These are phyloP conservation scores for Corylus americana DNA, from an alignment of 306 rosid species.

Conservation along the genomic window DNA sequence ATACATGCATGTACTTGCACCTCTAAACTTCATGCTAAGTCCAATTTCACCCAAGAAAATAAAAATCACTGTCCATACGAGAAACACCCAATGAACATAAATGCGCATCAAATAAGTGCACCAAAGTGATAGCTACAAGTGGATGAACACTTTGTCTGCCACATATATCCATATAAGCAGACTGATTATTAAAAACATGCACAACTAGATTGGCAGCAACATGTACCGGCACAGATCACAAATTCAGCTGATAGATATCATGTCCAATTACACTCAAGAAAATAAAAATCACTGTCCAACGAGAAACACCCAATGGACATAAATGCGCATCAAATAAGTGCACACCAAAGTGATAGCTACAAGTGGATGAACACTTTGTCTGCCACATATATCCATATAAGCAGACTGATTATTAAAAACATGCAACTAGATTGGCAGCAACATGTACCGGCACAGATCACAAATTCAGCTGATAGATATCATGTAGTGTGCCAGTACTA, in stretches of 20 bases:
- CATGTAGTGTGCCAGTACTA: background rate
- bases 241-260: constrained; percentile 8
- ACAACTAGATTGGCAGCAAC: background rate
- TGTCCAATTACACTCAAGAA: background rate
- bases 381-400: background rate
- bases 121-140: background rate
- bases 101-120: background rate
- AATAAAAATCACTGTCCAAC: background rate
- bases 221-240: background rate
- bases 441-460: background rate
- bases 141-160: background rate
- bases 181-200: background rate
- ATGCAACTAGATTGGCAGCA: constrained; percentile 2
- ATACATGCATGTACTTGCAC: background rate
- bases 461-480: constrained; percentile 8
- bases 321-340: background rate
- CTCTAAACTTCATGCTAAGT: background rate
- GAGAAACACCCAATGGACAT: background rate
- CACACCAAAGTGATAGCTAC: background rate
- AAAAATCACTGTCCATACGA: background rate
- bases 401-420: background rate
- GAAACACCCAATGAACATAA: background rate
- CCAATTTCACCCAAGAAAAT: too few species aligned
- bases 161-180: constrained; percentile 2
- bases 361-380: background rate